Percentiles rank a stretch among this genome's conserved stretches.
Conservation (phyloP, 179 eudicot species). For the Nepenthes alata region DNA sequence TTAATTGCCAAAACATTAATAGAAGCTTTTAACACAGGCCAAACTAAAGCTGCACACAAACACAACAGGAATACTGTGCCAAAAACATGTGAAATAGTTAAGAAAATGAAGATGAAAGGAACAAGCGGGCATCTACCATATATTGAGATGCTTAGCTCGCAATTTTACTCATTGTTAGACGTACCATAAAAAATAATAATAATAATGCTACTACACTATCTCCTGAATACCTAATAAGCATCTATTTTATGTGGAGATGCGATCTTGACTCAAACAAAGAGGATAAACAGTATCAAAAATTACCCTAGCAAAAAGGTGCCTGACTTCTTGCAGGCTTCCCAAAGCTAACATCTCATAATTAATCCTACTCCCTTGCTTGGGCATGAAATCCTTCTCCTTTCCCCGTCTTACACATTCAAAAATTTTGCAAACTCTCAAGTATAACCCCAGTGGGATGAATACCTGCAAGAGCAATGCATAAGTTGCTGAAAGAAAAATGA, state of each 20-base stretch:
- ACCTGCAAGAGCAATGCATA: conserved; percentile 35
- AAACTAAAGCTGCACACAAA: no score
- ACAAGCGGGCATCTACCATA: no score
- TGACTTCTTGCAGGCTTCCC: conserved; percentile 45
- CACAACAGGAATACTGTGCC: no score
- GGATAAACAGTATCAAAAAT: conserved; percentile 70
- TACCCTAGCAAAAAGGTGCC: conserved; percentile 63
- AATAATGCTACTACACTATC: background rate
- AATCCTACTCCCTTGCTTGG: conserved; percentile 51
- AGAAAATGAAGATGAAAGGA: no score
- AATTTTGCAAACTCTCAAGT: conserved; percentile 34
- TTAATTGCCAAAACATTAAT: background rate
- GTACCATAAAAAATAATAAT: no score
- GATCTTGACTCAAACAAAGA: conserved; percentile 8
- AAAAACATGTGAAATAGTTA: no score
- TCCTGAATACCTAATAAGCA: no score
- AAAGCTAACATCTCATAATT: conserved; percentile 42
- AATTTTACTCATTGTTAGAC: no score
- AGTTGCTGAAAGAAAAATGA: no score
- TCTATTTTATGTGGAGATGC: conserved; percentile 1
- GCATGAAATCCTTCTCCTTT: conserved; percentile 27
- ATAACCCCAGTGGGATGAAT: conserved; percentile 41
- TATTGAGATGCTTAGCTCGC: no score
- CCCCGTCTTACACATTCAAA: conserved; percentile 46
- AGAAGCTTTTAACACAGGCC: background rate